Conservation (phyloP, 495 filamentous ascomycete genomes). For the Daldinia vernicosa region DNA sequence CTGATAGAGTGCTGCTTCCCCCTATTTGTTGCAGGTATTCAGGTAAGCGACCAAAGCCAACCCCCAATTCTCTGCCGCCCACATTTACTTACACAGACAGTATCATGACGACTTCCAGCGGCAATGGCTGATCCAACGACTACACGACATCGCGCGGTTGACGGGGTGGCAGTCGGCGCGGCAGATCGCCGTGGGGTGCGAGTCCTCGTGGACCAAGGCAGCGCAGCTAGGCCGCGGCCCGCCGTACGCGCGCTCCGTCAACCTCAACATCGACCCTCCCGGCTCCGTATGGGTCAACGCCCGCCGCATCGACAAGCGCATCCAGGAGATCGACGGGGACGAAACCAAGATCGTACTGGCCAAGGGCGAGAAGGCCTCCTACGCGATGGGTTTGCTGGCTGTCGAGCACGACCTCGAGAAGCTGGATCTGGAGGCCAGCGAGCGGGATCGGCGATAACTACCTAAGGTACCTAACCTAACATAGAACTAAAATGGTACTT, state of each 20-base stretch:
- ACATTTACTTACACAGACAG: constrained; percentile 53
- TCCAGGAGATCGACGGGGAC: constrained; percentile 49
- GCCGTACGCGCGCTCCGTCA: constrained; percentile 67
- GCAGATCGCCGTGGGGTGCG: constrained; percentile 83
- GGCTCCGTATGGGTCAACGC: constrained; percentile 54
- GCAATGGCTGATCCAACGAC: constrained; percentile 74
- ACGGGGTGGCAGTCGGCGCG: constrained; percentile 88
- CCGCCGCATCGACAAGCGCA: constrained; percentile 53
- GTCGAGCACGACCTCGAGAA: constrained; percentile 62
- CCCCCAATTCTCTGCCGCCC: background rate
- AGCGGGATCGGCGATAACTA: constrained; percentile 27
- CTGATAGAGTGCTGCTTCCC: constrained; percentile 81
- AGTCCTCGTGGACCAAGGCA: constrained; percentile 79
- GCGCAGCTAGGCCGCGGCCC: constrained; percentile 78
- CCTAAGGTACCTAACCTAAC: too few relatives aligned
- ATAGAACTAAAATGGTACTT: too few relatives aligned
- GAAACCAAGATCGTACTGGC: constrained; percentile 54
- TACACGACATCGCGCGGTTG: constrained; percentile 77
- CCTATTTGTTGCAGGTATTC: constrained; percentile 85
- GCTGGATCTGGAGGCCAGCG: constrained; percentile 51
- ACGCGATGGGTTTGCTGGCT: constrained; percentile 61
- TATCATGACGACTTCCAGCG: constrained; percentile 77
- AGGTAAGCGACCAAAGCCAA: constrained; percentile 50
- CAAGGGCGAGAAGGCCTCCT: constrained; percentile 60
- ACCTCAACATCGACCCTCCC: constrained; percentile 42